Evolutionary conservation across 2,329 filamentous ascomycete species (phyloP).

Genomic region (Fusarium hostae): DNA sequence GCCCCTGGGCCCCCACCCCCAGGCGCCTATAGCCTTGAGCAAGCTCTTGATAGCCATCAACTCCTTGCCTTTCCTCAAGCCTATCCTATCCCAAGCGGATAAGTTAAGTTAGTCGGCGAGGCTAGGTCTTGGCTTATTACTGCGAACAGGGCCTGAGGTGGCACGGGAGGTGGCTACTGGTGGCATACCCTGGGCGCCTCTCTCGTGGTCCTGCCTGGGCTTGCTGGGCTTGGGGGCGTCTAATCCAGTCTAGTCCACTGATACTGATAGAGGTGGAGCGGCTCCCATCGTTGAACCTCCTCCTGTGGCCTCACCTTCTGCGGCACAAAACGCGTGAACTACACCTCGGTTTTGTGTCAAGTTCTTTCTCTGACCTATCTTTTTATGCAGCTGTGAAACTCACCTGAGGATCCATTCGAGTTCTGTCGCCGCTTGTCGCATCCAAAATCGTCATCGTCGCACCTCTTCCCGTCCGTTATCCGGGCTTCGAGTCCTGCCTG

Average conservation of each 20-base stretch:
- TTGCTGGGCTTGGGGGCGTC: slow-evolving; percentile 14
- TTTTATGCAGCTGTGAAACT: slow-evolving; percentile 46
- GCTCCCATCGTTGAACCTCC: slow-evolving; percentile 42
- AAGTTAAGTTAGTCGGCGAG: slow-evolving; percentile 30
- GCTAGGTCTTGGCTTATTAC: slow-evolving; percentile 38
- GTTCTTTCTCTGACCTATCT: slow-evolving; percentile 41
- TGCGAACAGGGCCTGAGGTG: slow-evolving; percentile 36
- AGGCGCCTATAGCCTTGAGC: slow-evolving; percentile 26
- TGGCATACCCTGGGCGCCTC: slow-evolving; percentile 36
- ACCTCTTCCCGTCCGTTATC: slow-evolving; percentile 32
- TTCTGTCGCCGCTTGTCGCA: slow-evolving; percentile 29
- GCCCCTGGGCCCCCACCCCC: slow-evolving; percentile 30
- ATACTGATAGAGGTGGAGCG: slow-evolving; percentile 37
- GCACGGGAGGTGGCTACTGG: slow-evolving; percentile 39
- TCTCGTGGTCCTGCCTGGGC: slow-evolving; percentile 24
- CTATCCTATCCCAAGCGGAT: slow-evolving; percentile 7
- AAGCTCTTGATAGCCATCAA: slow-evolving; percentile 10
- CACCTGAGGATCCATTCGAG: slow-evolving; percentile 32
- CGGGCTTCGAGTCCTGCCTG: slow-evolving; percentile 11
- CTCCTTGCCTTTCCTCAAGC: slow-evolving; percentile 11
- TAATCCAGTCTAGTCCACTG: slow-evolving; percentile 32
- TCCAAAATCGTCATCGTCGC: slow-evolving; percentile 31
- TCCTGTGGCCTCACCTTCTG: slow-evolving; percentile 48
- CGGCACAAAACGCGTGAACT: slow-evolving; percentile 48
- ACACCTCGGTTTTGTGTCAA: slow-evolving; percentile 45